Percentiles rank a stretch among this genome's conserved stretches.
Evolutionary conservation across 441 rosid genomes (phyloP).

Genomic region (Populus hybrid): DNA sequence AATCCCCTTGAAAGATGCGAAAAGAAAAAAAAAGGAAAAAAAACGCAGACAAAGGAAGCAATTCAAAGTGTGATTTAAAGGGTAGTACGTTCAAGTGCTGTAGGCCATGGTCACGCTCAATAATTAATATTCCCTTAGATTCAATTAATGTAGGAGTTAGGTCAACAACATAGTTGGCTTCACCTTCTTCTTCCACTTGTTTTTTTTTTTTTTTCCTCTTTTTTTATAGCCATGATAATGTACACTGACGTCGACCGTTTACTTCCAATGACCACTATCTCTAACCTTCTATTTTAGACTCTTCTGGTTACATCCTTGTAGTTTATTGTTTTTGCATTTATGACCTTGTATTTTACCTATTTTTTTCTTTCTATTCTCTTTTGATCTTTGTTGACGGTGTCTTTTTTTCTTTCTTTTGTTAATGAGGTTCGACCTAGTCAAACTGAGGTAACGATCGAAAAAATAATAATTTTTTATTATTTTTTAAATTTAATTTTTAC

Average conservation of each 20-base stretch:
- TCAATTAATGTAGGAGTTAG: background rate
- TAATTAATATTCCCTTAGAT: background rate
- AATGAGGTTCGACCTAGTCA: background rate
- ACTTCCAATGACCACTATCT: conserved; percentile 14
- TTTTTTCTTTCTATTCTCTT: background rate
- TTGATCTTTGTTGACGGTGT: too few relatives aligned
- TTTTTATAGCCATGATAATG: background rate
- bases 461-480: too few relatives aligned
- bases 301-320: background rate
- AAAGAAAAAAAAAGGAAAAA: too few relatives aligned
- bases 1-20: too few relatives aligned
- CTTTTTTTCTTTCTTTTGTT: too few relatives aligned
- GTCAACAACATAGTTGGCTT: background rate
- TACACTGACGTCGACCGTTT: background rate
- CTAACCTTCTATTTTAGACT: background rate
- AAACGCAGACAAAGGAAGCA: background rate
- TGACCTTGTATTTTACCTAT: background rate
- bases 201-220: too few relatives aligned
- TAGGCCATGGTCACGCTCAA: too few relatives aligned
- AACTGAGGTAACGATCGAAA: background rate
- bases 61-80: background rate
- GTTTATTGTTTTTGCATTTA: background rate
- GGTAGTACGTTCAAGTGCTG: too few relatives aligned
- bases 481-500: too few relatives aligned
- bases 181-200: too few relatives aligned